phyloP scores from a whole-genome alignment of 192 early-diverging fungal species.

The Hyaloraphidium curvatum region DNA sequence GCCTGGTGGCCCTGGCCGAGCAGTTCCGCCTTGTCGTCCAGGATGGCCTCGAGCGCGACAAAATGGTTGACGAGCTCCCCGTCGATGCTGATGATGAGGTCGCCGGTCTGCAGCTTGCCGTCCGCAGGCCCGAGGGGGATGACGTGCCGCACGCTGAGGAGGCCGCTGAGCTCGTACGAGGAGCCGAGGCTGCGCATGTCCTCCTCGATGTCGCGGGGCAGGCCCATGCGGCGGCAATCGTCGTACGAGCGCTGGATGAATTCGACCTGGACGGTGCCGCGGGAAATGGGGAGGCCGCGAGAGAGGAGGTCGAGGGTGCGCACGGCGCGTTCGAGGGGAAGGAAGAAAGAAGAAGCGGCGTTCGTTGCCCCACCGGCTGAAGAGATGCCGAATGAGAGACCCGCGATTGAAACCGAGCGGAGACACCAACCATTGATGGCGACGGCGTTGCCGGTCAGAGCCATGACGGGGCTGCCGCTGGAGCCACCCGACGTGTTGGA shows the following conservation, averaged over 20 bases:
- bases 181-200: constrained; percentile 31
- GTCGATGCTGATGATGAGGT: constrained; percentile 48
- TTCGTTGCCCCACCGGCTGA: constrained; percentile 46
- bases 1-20: constrained; percentile 18
- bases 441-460: constrained; percentile 55
- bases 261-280: constrained; percentile 54
- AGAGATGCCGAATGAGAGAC: too few relatives aligned
- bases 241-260: constrained; percentile 53
- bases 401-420: too few relatives aligned
- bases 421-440: too few relatives aligned
- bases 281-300: constrained; percentile 31
- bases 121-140: constrained; percentile 51
- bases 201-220: constrained; percentile 41
- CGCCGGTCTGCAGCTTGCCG: constrained; percentile 38
- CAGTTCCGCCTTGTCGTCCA: constrained; percentile 30
- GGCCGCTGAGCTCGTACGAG: constrained; percentile 47
- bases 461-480: constrained; percentile 57
- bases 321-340: constrained; percentile 55
- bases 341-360: constrained; percentile 50
- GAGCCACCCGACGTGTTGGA: constrained; percentile 56
- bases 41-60: constrained; percentile 34
- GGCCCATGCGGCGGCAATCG: constrained; percentile 45
- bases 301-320: constrained; percentile 39
- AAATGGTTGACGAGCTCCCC: constrained; percentile 47
- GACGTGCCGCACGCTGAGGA: constrained; percentile 40